These are phyloP conservation scores for Elsinoe arachidis DNA, from an alignment of 2,329 filamentous ascomycete genomes.

Conservation along the genomic window DNA sequence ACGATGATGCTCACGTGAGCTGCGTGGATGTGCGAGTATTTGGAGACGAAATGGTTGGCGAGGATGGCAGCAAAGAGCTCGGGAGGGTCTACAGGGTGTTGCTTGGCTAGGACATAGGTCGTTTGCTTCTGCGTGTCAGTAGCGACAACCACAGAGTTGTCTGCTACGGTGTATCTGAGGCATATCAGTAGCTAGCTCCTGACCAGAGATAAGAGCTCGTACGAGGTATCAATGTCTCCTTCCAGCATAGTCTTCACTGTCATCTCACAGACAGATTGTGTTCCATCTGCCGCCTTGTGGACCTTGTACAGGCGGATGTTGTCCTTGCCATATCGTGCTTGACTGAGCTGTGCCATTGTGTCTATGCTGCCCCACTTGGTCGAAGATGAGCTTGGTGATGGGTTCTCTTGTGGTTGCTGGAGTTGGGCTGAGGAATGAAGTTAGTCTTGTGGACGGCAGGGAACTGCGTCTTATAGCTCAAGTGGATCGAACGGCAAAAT, in stretches of 20 bases:
- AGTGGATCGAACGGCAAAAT: background rate
- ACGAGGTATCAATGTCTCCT: constrained; percentile 81
- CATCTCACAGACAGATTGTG: constrained; percentile 87
- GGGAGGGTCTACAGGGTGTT: constrained; percentile 82
- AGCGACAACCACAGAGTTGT: constrained; percentile 91
- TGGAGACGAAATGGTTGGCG: constrained; percentile 79
- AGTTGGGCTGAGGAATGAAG: background rate
- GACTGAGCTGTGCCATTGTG: constrained; percentile 39
- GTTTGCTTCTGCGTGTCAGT: constrained; percentile 98
- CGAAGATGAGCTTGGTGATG: background rate
- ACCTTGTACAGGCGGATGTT: constrained; percentile 98
- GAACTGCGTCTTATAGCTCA: background rate
- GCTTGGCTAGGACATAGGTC: constrained; percentile 82
- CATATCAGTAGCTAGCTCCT: background rate
- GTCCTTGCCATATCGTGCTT: constrained; percentile 83
- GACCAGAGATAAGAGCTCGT: constrained; percentile 20
- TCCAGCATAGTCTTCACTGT: constrained; percentile 88
- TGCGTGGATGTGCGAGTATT: constrained; percentile 77
- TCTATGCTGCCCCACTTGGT: background rate
- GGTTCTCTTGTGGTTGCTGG: background rate
- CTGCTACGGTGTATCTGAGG: constrained; percentile 74
- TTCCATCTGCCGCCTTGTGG: constrained; percentile 63
- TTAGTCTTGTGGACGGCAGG: background rate
- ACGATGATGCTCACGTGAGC: constrained; percentile 75
- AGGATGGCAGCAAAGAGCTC: constrained; percentile 84